Evolutionary conservation across 78 protist species (phyloP).

Genomic region (Dictyostelium intermedium): DNA sequence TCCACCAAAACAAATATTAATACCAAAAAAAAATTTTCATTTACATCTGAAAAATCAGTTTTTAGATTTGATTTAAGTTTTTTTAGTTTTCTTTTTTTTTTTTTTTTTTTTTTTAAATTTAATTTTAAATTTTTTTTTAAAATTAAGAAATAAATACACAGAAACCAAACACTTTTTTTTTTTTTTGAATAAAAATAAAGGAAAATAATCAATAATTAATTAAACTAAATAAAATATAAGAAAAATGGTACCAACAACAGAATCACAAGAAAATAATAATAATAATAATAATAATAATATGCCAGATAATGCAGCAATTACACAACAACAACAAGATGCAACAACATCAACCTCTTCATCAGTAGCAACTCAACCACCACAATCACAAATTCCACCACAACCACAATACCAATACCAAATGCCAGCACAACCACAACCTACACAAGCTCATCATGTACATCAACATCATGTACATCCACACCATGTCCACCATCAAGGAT

Average conservation of each 20-base stretch:
- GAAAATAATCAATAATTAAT: neutral
- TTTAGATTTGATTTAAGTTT: neutral
- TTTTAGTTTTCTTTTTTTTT: neutral
- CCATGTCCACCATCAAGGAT: neutral
- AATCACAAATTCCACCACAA: neutral
- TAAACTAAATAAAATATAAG: neutral
- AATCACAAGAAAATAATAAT: neutral
- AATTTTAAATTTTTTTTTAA: neutral
- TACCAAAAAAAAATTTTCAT: neutral
- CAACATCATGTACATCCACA: neutral
- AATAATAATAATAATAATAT: no score
- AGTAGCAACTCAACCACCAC: slow-evolving; percentile 1
- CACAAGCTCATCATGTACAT: neutral
- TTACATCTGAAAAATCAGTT: neutral
- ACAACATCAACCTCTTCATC: neutral
- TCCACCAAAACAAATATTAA: no score
- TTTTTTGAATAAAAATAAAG: neutral
- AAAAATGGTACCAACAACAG: slow-evolving; percentile 19
- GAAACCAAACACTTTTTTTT: neutral
- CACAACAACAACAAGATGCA: neutral
- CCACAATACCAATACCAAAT: neutral
- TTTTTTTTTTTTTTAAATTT: neutral
- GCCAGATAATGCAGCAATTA: slow-evolving; percentile 58
- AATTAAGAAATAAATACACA: neutral
- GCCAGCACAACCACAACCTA: neutral